Evolutionary conservation across 306 rosid genomes (phyloP).

Genomic region (Quercus aquifolioides): DNA sequence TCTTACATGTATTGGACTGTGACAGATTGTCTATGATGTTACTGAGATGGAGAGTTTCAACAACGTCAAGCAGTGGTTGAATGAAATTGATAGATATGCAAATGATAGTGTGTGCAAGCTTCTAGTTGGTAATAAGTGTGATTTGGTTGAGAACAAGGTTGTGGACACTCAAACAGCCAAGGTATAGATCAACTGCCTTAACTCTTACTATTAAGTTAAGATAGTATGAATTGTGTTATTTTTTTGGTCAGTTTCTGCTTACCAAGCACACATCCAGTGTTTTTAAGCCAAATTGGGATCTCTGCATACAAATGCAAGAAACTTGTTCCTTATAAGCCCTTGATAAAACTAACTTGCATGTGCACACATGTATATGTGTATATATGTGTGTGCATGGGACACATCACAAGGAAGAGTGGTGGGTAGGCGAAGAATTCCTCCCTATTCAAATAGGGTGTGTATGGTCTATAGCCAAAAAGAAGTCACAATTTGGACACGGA

Average conservation of each 20-base stretch:
- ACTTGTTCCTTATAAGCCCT: neutral
- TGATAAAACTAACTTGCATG: neutral
- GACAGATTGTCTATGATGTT: slow-evolving; percentile 96
- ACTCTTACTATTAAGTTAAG: neutral
- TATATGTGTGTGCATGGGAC: neutral
- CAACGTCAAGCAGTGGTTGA: slow-evolving; percentile 96
- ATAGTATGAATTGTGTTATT: neutral
- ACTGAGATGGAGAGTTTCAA: slow-evolving; percentile 95
- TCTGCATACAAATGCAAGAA: neutral
- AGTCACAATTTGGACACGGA: too few relatives aligned
- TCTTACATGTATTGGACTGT: slow-evolving; percentile 27
- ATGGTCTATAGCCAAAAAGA: too few relatives aligned
- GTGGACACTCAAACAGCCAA: slow-evolving; percentile 86
- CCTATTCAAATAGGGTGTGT: too few relatives aligned
- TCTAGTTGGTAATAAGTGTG: slow-evolving; percentile 91
- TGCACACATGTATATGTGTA: neutral
- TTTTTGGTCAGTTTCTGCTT: neutral
- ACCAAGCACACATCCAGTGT: neutral
- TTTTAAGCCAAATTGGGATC: neutral
- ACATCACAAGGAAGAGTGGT: too few relatives aligned
- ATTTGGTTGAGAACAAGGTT: slow-evolving; percentile 77
- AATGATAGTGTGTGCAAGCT: slow-evolving; percentile 92
- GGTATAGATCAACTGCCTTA: slow-evolving; percentile 39
- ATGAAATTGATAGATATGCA: slow-evolving; percentile 93
- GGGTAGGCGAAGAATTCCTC: too few relatives aligned